Base-by-base conservation (phyloP, 2,329 filamentous ascomycete genomes). In the Aspergillus neotritici region DNA sequence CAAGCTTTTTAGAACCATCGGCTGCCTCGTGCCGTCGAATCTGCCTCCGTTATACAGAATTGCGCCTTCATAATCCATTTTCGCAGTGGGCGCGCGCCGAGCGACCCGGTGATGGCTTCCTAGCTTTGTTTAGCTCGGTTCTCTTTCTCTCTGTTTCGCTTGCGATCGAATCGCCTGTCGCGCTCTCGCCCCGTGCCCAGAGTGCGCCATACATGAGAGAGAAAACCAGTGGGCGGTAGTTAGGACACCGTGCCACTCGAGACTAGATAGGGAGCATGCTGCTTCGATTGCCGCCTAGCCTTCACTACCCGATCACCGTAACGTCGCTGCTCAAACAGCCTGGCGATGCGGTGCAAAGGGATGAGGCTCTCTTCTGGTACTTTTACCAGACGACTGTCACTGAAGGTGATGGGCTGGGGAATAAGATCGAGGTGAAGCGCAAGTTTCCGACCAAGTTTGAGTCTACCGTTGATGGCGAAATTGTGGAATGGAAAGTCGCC, bases 281-380 rank as follows among this genome's bases (percentile, higher is more conserved):
- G 58, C 60, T 74, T 56, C 67, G 65, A 62, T 57, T 75, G 53
- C 71, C 72, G 48, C 50, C 65, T 41, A 68, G 79, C 68, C 80
- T 96, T 55, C 86, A 85, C 68, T 98, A 97, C 69, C 93, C 93
- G 58, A 90, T 97, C 68, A 94, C 85, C 55, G 84, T 98, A 68
- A 89, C 83, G 57, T 85, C 87, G 66, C 77, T 97, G 48, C 78
- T 91, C 54, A 89, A 88, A 67, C 72, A 76, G 53, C 78, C 80
- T 14, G 85, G 86, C 66, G 87, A 95, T 57, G 63, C 77, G 49
- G 79, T 98, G 60, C 77, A 80, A 58, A 85, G 85, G 66, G 76
- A 87, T 60, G 85, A 89, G 58, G 77, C 82, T 43, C 76, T 97
- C 43, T 83, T 98, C 63, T 81, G 86, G 64, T 98, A 96, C 75